Evolutionary conservation across 495 filamentous ascomycete genomes (phyloP), one percentile per base, ranked within the genome.

Genomic region (Eremomyces bilateralis): DNA sequence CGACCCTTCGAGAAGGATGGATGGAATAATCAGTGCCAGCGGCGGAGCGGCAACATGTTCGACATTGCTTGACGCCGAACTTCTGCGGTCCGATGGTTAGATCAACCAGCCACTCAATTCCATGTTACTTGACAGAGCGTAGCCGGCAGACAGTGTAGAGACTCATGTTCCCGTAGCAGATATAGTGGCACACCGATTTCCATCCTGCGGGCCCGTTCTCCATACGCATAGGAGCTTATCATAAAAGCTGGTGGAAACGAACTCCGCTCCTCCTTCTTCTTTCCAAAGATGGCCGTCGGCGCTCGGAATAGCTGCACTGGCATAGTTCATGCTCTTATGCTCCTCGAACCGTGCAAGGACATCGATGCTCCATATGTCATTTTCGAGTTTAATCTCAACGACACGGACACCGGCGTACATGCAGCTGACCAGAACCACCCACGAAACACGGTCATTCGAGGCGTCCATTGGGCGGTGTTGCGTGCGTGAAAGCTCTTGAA

Each of bases 271-370:
- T 13, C 29, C 21, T 40, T 5, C 31, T 27, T 18, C 36, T 41
- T 38, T 40, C n/a, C n/a, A n/a, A n/a, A n/a, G n/a, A n/a, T n/a
- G n/a, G n/a, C n/a, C n/a, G n/a, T n/a, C n/a, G n/a, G n/a, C n/a
- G 39, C 19, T 24, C 31, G 61, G 56, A 54, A 73, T 69, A 19
- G 76, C 65, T 58, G 82, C 81, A 40, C 78, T 77, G 11, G 74
- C 85, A 53, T 97, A 97, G 46, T 85, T 88, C 85, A 95, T 91
- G 50, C 82, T 93, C 57, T 80, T 60, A 54, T 94, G 81, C 51
- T 83, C 80, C 37, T 77, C 78, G 46, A 88, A 88, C 42, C 64
- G 64, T 1, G 67, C 75, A 27, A 91, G 40, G 12, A 85, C 61
- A 32, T 65, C 56, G 43, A 83, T 74, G 12, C 47, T 47, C 63